phyloP scores from a whole-genome alignment of 2,329 filamentous ascomycete genomes.

The Setomelanomma holmii region DNA sequence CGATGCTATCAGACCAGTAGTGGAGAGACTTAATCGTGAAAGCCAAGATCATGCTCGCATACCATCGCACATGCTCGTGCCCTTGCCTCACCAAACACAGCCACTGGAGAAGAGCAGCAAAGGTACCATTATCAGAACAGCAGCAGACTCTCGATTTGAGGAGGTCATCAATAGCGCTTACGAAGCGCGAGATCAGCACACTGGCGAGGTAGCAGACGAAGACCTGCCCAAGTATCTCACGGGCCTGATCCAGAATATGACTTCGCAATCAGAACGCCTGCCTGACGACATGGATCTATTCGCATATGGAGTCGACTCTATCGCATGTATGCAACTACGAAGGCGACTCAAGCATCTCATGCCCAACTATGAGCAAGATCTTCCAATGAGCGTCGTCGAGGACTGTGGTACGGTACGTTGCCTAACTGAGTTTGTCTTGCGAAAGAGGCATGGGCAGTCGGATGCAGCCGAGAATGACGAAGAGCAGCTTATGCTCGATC shows the following conservation, averaged over 20 bases:
- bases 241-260: conserved; percentile 26
- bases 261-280: conserved; percentile 29
- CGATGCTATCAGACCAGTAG: conserved; percentile 50
- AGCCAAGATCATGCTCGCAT: conserved; percentile 62
- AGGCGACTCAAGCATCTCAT: conserved; percentile 46
- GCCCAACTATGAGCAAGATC: conserved; percentile 36
- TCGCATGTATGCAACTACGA: conserved; percentile 62
- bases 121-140: conserved; percentile 63
- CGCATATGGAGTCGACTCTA: conserved; percentile 66
- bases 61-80: conserved; percentile 58
- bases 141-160: conserved; percentile 60
- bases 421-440: conserved; percentile 49
- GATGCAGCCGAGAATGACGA: conserved; percentile 46
- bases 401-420: conserved; percentile 63
- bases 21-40: conserved; percentile 58
- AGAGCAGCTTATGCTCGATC: conserved; percentile 50
- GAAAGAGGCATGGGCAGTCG: conserved; percentile 48
- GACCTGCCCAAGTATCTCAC: conserved; percentile 30
- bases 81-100: conserved; percentile 47
- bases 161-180: conserved; percentile 59
- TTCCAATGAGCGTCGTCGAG: conserved; percentile 67
- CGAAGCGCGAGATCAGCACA: conserved; percentile 22
- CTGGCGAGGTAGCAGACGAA: conserved; percentile 33
- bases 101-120: conserved; percentile 68
- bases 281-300: conserved; percentile 61